These are phyloP conservation scores for Termitomyces sp. DNA, from an alignment of 768 basidiomycete species.

Conservation along the genomic window DNA sequence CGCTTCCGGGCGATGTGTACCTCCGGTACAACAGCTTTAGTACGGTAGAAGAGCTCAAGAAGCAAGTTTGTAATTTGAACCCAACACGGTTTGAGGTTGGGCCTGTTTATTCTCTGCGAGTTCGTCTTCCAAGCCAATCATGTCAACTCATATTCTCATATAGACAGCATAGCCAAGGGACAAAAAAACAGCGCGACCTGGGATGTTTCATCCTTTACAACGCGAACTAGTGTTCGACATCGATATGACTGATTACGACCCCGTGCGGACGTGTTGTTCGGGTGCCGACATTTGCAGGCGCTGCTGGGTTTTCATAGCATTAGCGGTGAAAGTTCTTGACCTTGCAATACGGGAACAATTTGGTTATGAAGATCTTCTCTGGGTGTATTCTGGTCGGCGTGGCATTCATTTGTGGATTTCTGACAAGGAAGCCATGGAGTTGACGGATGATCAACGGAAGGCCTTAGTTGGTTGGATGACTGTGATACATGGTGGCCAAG, in stretches of 20 bases:
- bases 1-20: conserved; percentile 86
- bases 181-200: conserved; percentile 68
- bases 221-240: conserved; percentile 99
- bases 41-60: conserved; percentile 85
- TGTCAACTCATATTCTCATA: neutral
- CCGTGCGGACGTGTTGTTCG: conserved; percentile 91
- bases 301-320: conserved; percentile 95
- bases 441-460: conserved; percentile 89
- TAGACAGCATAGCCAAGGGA: conserved; percentile 67
- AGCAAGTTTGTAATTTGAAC: conserved; percentile 78
- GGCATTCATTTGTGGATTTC: conserved; percentile 99
- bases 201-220: conserved; percentile 69
- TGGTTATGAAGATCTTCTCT: conserved; percentile 85
- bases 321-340: conserved; percentile 88
- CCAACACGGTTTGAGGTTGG: conserved; percentile 97
- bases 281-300: conserved; percentile 86
- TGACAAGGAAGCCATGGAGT: conserved; percentile 79
- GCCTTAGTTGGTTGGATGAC: conserved; percentile 86
- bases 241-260: conserved; percentile 99
- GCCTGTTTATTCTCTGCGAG: conserved; percentile 84
- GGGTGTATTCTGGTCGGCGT: conserved; percentile 98
- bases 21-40: conserved; percentile 92
- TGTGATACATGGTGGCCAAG: conserved; percentile 77
- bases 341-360: conserved; percentile 79
- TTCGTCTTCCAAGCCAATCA: conserved; percentile 36